Evolutionary conservation across 2,329 filamentous ascomycete species (phyloP).

Genomic region (Geosmithia putterillii): DNA sequence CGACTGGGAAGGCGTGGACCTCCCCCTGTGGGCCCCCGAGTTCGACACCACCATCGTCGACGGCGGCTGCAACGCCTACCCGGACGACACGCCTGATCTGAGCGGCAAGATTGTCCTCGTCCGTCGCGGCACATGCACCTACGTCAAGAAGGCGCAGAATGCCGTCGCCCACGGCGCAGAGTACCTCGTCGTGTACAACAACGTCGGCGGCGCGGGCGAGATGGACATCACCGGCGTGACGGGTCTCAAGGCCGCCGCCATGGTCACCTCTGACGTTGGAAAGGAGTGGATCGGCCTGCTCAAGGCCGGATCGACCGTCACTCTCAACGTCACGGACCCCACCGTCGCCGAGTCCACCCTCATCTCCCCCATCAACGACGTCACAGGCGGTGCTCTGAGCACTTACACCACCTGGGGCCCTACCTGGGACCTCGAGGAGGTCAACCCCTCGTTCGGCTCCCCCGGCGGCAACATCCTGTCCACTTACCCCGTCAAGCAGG

Average conservation of each 20-base stretch:
- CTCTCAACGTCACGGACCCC: constrained; percentile 29
- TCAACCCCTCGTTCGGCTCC: constrained; percentile 43
- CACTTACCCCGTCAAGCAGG: constrained; percentile 34
- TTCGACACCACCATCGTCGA: constrained; percentile 33
- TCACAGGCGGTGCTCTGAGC: constrained; percentile 38
- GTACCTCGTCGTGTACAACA: constrained; percentile 53
- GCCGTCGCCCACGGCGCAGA: constrained; percentile 42
- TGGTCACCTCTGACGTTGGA: constrained; percentile 28
- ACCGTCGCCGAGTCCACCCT: constrained; percentile 20
- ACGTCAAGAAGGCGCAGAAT: constrained; percentile 39
- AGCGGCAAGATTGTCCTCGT: constrained; percentile 45
- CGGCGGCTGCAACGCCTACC: constrained; percentile 39
- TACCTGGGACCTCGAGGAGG: constrained; percentile 42
- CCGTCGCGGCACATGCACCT: constrained; percentile 44
- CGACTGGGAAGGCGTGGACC: constrained; percentile 29
- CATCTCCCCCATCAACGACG: constrained; percentile 21
- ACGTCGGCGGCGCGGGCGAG: constrained; percentile 9
- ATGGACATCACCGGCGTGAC: constrained; percentile 16
- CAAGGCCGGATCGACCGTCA: constrained; percentile 27
- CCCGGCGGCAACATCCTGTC: constrained; percentile 47
- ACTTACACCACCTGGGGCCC: constrained; percentile 48
- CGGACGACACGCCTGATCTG: constrained; percentile 42
- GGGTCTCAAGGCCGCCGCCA: constrained; percentile 23
- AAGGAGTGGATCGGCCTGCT: constrained; percentile 29
- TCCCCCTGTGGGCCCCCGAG: constrained; percentile 36